Base-by-base conservation (phyloP, 805 yeast species). In the Lachancea sp. region DNA sequence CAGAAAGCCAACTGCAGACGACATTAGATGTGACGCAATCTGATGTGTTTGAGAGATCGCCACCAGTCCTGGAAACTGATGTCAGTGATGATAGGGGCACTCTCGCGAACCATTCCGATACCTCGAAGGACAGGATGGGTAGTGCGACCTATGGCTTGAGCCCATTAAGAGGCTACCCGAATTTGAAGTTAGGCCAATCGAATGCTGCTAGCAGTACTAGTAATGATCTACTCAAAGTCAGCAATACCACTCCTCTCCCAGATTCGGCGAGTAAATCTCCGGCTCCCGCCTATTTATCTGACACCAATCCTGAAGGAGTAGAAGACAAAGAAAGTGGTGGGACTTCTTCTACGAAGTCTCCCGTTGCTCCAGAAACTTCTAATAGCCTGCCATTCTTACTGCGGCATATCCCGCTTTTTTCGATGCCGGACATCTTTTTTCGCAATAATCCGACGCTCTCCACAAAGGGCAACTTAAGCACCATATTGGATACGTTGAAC, bases 321-420 rank as follows among this genome's bases (percentile, higher is more conserved):
- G 35, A 32, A n/a, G 15, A 15, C 4, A 20, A 28, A 15, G 39
- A 29, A 20, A 36, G 13, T 17, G 23, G 31, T 12, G 38, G 18
- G 7, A 12, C 11, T 6, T 12, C 18, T n/a, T 16, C 28, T 9
- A 17, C 24, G 9, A 31, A 25, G 17, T 35, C 38, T 20, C 12
- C 21, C 5, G 24, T 34, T 16, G 28, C 35, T 6, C 44, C 54
- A 5, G 58, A 55, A 34, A 48, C 58, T 3, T 71, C 84, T 5
- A 82, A 80, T 47, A 79, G 80, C 60, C 58, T 83, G 24, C 89
- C 88, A 1, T 76, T 83, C 59, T 67, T 83, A 8, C 58, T 83
- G 20, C 63, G 89, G 43, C 75, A 79, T 30, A 73, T 81, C 43
- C 80, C 85, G 15, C 65, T 80, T 0, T 66, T 71, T 32, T 72